Conservation (phyloP, 106 monocot genomes). For the Phalaenopsis equestris region DNA sequence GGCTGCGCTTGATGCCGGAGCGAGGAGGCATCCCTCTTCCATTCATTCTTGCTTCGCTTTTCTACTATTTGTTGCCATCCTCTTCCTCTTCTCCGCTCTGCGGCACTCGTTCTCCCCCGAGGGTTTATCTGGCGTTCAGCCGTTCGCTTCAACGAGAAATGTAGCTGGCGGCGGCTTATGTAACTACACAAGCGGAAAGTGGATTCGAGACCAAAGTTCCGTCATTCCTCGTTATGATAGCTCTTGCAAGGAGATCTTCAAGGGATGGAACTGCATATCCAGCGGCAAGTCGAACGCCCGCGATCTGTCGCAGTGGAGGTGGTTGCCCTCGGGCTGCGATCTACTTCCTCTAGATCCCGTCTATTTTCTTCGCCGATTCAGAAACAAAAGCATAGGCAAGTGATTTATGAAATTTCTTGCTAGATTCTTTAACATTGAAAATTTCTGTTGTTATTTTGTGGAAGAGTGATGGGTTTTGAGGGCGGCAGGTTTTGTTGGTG, state of each 20-base stretch:
- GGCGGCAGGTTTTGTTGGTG: conserved; percentile 83
- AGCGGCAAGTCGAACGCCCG: conserved; percentile 43
- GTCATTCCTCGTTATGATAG: conserved; percentile 35
- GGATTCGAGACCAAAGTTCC: conserved; percentile 23
- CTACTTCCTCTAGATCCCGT: conserved; percentile 56
- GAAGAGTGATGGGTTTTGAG: not conserved
- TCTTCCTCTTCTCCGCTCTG: conserved; percentile 3
- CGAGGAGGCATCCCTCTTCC: not conserved
- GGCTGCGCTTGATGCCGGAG: conserved; percentile 1
- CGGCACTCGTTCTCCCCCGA: not conserved
- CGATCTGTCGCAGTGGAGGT: conserved; percentile 63
- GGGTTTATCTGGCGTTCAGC: not conserved
- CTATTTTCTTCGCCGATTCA: conserved; percentile 45
- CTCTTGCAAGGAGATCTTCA: conserved; percentile 88
- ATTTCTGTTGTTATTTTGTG: not conserved
- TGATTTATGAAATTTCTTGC: not conserved
- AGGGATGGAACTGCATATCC: conserved; percentile 87
- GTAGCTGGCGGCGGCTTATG: conserved; percentile 11
- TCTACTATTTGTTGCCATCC: not conserved
- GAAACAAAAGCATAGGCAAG: conserved; percentile 70
- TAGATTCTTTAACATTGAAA: not conserved
- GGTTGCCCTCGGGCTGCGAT: conserved; percentile 56
- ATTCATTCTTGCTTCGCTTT: not conserved
- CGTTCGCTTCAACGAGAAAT: not conserved
- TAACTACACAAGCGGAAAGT: conserved; percentile 56